These are phyloP conservation scores for Xylariales sp. DNA, from an alignment of 2,329 filamentous ascomycete genomes.

Conservation along the genomic window DNA sequence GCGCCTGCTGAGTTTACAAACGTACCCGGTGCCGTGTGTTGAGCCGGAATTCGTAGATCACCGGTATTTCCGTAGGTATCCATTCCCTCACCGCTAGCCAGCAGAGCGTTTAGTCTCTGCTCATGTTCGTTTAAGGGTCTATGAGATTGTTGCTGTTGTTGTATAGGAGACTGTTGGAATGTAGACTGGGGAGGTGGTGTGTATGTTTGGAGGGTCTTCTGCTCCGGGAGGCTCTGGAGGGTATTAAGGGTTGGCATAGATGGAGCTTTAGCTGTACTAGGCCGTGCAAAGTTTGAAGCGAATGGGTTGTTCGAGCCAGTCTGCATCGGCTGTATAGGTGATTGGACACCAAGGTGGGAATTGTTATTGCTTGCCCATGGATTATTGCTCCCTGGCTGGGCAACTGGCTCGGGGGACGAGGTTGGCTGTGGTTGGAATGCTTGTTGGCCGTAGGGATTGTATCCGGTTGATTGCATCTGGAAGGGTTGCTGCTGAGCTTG, in stretches of 20 bases:
- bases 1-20: conserved; percentile 96
- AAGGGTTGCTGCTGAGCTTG: conserved; percentile 53
- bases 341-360: conserved; percentile 61
- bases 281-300: conserved; percentile 73
- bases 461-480: conserved; percentile 65
- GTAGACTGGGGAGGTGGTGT: conserved; percentile 56
- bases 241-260: conserved; percentile 78
- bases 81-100: conserved; percentile 89
- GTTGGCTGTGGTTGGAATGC: conserved; percentile 58
- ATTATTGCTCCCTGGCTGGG: conserved; percentile 89
- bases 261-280: conserved; percentile 65
- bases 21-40: conserved; percentile 94
- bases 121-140: conserved; percentile 71
- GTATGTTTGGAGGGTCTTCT: conserved; percentile 75
- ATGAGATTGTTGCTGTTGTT: conserved; percentile 61
- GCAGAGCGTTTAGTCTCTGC: conserved; percentile 84
- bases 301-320: conserved; percentile 99
- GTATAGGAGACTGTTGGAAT: conserved; percentile 55
- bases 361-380: conserved; percentile 80
- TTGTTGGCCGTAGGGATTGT: conserved; percentile 65
- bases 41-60: conserved; percentile 91
- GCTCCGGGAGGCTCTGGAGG: conserved; percentile 73
- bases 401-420: conserved; percentile 66
- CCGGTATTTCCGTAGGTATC: conserved; percentile 99
- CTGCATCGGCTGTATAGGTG: conserved; percentile 80